Conservation (phyloP, 2,329 filamentous ascomycete species). For the Sarocladium kiliense region DNA sequence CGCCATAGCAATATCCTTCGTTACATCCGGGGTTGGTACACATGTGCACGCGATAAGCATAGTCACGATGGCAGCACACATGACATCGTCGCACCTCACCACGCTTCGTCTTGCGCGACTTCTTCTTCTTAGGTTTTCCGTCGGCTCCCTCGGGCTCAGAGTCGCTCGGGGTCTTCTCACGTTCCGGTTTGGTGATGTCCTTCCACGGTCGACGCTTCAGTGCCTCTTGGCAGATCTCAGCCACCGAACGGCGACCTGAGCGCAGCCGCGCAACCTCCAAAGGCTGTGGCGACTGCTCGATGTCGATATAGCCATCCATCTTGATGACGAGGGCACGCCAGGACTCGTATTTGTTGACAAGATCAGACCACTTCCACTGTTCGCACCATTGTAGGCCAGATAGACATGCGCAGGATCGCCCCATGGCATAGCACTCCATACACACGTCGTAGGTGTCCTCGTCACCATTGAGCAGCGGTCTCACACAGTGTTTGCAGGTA, state of each 20-base stretch:
- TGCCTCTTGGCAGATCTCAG: conserved; percentile 92
- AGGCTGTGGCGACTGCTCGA: conserved; percentile 61
- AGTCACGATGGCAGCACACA: conserved; percentile 75
- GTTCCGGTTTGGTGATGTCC: conserved; percentile 63
- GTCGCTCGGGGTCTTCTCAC: conserved; percentile 40
- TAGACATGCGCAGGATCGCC: conserved; percentile 83
- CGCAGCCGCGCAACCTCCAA: conserved; percentile 65
- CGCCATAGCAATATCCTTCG: conserved; percentile 86
- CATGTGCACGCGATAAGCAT: conserved; percentile 76
- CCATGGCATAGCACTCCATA: conserved; percentile 99
- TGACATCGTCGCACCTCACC: conserved; percentile 65
- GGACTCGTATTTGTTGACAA: conserved; percentile 71
- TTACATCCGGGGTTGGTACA: conserved; percentile 68
- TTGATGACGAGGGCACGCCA: conserved; percentile 78
- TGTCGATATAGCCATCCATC: conserved; percentile 62
- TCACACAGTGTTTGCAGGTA: conserved; percentile 80
- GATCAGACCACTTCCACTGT: conserved; percentile 80
- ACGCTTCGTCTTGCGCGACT: conserved; percentile 50
- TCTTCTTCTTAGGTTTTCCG: conserved; percentile 40
- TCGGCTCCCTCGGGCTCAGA: conserved; percentile 55
- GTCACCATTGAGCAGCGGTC: conserved; percentile 57
- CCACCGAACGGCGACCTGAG: conserved; percentile 70
- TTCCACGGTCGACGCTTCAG: conserved; percentile 74
- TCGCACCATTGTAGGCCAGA: conserved; percentile 87
- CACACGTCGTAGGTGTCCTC: conserved; percentile 93